Conservation (phyloP, 176 grass and related monocot species). For the Aegilops speltoides region DNA sequence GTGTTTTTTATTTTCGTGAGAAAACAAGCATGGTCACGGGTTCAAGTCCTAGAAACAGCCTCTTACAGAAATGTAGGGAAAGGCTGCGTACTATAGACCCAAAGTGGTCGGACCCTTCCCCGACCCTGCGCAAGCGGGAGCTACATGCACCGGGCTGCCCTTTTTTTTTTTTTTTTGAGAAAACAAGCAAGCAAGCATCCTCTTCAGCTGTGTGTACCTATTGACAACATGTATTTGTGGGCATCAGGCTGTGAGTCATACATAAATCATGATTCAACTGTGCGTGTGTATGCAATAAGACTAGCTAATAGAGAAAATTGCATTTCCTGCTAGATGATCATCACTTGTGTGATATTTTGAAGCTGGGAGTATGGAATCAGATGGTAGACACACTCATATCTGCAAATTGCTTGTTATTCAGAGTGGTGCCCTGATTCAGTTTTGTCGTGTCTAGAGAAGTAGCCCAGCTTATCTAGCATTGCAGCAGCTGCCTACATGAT, state of each 20-base stretch:
- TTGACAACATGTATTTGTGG: background rate
- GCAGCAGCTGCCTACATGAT: background rate
- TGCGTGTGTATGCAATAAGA: background rate
- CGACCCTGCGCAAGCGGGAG: too few relatives aligned
- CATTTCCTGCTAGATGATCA: background rate
- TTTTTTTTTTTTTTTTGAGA: background rate
- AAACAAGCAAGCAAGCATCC: background rate
- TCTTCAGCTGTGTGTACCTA: background rate
- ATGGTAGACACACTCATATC: background rate
- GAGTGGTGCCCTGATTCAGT: background rate
- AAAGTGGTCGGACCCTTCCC: too few relatives aligned
- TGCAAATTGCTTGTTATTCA: too few relatives aligned
- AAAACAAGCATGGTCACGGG: background rate
- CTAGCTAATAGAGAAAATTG: background rate
- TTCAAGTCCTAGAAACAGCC: too few relatives aligned
- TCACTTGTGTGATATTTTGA: background rate
- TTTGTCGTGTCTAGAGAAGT: slow-evolving; percentile 1
- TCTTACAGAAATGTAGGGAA: too few relatives aligned
- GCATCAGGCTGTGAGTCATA: background rate
- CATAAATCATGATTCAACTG: background rate
- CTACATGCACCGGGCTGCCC: too few relatives aligned
- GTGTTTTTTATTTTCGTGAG: background rate
- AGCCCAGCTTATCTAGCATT: background rate
- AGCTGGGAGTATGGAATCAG: background rate
- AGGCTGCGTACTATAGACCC: too few relatives aligned